These are phyloP conservation scores for Plantago lanceolata DNA, from an alignment of 305 asterid genomes.

Conservation along the genomic window DNA sequence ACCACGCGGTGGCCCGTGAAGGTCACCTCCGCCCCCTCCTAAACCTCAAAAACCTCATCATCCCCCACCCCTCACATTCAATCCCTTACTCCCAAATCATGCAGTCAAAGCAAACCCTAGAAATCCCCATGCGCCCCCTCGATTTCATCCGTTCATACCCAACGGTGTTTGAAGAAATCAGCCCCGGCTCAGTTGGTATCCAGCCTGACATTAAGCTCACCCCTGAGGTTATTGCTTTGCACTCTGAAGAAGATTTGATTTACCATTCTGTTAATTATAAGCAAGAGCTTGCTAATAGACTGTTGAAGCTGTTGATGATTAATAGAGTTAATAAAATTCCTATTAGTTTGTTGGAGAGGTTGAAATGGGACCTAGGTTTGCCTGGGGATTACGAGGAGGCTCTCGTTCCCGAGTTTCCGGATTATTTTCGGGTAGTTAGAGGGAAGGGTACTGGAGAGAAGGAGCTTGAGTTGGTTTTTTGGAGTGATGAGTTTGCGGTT, in stretches of 20 bases:
- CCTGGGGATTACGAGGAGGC: constrained; percentile 46
- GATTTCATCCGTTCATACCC: constrained; percentile 72
- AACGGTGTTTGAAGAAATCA: constrained; percentile 58
- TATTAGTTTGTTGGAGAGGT: constrained; percentile 42
- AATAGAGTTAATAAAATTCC: constrained; percentile 59
- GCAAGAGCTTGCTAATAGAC: constrained; percentile 60
- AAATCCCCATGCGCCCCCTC: constrained; percentile 69
- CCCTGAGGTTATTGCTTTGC: constrained; percentile 38
- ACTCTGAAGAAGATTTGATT: constrained; percentile 53
- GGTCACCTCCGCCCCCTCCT: constrained; percentile 59
- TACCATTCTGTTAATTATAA: constrained; percentile 51
- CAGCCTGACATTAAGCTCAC: constrained; percentile 77
- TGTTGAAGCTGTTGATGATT: constrained; percentile 83
- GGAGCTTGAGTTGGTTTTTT: constrained; percentile 71
- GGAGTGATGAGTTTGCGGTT: constrained; percentile 76
- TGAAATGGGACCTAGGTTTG: constrained; percentile 85
- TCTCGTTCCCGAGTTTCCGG: constrained; percentile 65
- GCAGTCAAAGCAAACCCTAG: constrained; percentile 43
- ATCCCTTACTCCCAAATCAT: constrained; percentile 57
- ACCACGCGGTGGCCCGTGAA: constrained; percentile 84
- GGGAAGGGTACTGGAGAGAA: constrained; percentile 26
- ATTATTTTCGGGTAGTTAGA: constrained; percentile 54
- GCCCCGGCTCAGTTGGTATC: constrained; percentile 51
- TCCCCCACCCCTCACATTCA: constrained; percentile 70
- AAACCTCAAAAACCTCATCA: constrained; percentile 64